A percentile compares a stretch with the other conserved stretches of the same genome.
Conservation (phyloP, 1,284 basidiomycete species). For the Rhodotorula sp. region DNA sequence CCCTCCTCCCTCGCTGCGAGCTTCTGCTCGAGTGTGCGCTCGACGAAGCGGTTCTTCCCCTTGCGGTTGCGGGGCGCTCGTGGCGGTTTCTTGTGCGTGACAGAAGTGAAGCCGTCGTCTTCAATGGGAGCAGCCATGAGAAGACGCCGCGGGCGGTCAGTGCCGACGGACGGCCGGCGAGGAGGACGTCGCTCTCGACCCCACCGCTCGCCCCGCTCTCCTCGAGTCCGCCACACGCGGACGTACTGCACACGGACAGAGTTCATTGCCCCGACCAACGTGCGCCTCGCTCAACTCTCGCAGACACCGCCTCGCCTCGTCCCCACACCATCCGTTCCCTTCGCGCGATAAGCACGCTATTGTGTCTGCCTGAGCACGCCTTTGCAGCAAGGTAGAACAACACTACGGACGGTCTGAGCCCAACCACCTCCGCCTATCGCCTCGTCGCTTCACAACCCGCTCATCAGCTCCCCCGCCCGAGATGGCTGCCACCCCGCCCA, state of each 20-base stretch:
- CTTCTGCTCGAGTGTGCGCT: constrained; percentile 34
- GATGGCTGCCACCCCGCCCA: constrained; percentile 1
- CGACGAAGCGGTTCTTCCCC: constrained; percentile 24
- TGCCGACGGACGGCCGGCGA: neutral
- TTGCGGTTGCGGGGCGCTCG: constrained; percentile 26
- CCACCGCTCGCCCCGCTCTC: no score
- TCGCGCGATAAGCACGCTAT: no score
- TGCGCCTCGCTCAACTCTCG: no score
- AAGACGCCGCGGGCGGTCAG: neutral
- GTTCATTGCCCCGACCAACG: no score
- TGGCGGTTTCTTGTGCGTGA: constrained; percentile 32
- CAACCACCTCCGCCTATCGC: neutral
- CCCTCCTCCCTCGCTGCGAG: constrained; percentile 7
- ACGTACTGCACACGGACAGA: no score
- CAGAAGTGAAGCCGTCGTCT: constrained; percentile 28
- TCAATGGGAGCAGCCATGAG: neutral
- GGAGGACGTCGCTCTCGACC: neutral
- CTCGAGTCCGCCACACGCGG: no score
- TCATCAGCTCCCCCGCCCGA: neutral
- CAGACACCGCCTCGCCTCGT: no score
- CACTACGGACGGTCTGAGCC: accelerated
- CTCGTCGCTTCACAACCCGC: neutral
- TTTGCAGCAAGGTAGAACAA: no score
- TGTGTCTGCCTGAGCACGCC: no score
- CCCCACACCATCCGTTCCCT: no score